Conservation (phyloP, 176 grass and related monocot genomes). For the Carex myosuroides region DNA sequence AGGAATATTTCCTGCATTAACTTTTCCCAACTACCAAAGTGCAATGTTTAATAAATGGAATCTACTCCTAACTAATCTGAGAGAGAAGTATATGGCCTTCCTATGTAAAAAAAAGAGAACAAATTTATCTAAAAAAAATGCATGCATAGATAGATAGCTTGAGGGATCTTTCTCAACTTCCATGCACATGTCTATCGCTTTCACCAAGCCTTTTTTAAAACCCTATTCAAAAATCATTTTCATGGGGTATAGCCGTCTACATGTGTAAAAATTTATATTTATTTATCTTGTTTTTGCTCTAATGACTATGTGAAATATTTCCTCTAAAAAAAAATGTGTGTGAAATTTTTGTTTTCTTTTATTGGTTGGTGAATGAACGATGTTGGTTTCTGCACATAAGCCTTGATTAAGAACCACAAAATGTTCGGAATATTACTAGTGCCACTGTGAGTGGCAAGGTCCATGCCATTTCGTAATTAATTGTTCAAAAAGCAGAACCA, state of each 20-base stretch:
- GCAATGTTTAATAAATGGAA: background rate
- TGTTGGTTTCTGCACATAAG: background rate
- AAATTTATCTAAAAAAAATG: background rate
- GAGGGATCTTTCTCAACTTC: slow-evolving; percentile 19
- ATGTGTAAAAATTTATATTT: background rate
- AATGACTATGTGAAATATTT: too few species aligned
- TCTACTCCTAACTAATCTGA: background rate
- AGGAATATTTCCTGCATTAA: background rate
- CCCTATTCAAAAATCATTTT: background rate
- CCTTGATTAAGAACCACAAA: background rate
- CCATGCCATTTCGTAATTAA: background rate
- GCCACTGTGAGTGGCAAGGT: background rate
- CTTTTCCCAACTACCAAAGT: background rate
- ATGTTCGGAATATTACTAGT: too few species aligned
- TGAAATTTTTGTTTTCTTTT: too few species aligned
- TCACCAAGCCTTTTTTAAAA: slow-evolving; percentile 15
- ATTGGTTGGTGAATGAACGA: background rate
- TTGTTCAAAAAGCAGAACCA: background rate
- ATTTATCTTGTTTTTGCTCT: background rate
- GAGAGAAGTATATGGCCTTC: slow-evolving; percentile 6
- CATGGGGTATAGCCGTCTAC: background rate
- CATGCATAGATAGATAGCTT: background rate
- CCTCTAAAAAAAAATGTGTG: too few species aligned
- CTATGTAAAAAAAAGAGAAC: background rate
- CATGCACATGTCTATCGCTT: slow-evolving; percentile 45